phyloP scores from a whole-genome alignment of 139 green algal genomes.

The Coccomyxa sp. region DNA sequence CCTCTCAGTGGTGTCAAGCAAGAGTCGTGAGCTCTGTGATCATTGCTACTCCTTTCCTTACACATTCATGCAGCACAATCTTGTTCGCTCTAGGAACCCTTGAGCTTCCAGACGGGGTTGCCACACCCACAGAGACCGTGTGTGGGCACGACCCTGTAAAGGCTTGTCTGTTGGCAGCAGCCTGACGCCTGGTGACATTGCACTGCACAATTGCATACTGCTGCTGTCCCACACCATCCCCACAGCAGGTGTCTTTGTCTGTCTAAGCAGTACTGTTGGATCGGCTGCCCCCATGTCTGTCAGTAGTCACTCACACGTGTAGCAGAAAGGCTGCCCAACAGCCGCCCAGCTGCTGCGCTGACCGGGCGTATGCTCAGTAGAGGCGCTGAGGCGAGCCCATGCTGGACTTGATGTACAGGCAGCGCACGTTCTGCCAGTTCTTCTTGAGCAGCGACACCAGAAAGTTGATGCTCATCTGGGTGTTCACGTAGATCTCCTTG shows the following conservation, averaged over 20 bases:
- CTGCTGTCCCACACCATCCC: neutral
- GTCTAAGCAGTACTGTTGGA: too few species aligned
- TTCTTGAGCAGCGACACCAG: conserved; percentile 99
- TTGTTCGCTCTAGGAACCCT: neutral
- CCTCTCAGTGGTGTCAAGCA: too few species aligned
- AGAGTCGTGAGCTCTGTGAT: too few species aligned
- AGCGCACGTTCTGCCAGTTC: conserved; percentile 99
- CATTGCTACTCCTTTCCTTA: too few species aligned
- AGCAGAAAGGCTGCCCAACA: neutral
- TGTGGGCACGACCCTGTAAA: neutral
- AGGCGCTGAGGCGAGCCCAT: conserved; percentile 95
- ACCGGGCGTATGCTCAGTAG: conserved; percentile 83
- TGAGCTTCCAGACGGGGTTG: conserved; percentile 2
- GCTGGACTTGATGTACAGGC: conserved; percentile 94
- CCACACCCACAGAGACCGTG: neutral
- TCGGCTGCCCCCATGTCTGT: neutral
- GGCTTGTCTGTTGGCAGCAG: neutral
- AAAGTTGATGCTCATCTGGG: conserved; percentile 94
- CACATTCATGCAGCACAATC: neutral
- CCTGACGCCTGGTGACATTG: neutral
- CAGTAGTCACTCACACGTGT: too few species aligned
- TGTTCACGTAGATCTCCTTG: conserved; percentile 82
- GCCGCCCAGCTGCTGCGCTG: too few species aligned
- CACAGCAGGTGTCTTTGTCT: neutral
- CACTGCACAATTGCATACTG: neutral